Percentiles rank a stretch among this genome's conserved stretches.
Conservation (phyloP, 2,329 filamentous ascomycete species). For the Paracoccidioides lutzii region DNA sequence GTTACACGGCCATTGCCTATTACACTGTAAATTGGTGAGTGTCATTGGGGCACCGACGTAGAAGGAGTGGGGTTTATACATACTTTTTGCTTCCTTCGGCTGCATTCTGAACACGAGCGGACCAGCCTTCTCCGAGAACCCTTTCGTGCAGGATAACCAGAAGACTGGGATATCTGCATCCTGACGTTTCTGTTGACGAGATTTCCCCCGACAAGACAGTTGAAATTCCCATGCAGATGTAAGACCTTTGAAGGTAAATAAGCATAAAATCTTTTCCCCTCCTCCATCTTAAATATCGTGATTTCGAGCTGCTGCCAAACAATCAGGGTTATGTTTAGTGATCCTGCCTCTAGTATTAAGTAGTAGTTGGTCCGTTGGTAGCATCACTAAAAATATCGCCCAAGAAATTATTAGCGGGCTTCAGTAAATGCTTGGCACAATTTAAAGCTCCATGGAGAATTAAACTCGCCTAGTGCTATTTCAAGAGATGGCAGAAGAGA, state of each 20-base stretch:
- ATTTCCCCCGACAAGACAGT: background rate
- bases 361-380: background rate
- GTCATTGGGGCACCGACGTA: background rate
- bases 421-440: background rate
- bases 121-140: background rate
- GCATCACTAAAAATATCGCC: conserved; percentile 2
- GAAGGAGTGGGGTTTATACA: background rate
- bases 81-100: conserved; percentile 3
- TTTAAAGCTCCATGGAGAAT: background rate
- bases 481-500: background rate
- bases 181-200: background rate
- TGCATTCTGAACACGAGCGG: conserved; percentile 2
- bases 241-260: background rate
- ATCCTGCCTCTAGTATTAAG: background rate
- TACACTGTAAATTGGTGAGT: conserved; percentile 1
- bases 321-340: background rate
- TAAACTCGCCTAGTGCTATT: background rate
- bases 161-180: background rate
- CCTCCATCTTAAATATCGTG: conserved; percentile 1
- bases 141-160: background rate
- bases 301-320: background rate
- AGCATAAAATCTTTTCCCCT: background rate
- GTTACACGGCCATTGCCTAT: conserved; percentile 2
- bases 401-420: background rate
- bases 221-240: background rate